Conservation (phyloP, 495 filamentous ascomycete genomes). For the Penicillium simplicissimum region DNA sequence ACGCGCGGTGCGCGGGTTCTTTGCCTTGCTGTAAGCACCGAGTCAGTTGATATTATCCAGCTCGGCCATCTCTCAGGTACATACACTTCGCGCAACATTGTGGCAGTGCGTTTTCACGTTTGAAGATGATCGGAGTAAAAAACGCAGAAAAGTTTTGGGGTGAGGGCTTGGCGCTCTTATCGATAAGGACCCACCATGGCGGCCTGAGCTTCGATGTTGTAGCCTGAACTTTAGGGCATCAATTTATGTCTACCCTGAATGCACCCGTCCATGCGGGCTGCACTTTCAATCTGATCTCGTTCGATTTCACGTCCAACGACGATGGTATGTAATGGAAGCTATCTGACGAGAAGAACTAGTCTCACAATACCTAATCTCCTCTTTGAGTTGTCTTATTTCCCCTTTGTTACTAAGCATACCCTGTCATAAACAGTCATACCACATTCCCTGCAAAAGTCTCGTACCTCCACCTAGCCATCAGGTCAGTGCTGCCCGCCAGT, state of each 20-base stretch:
- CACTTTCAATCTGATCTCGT: background rate
- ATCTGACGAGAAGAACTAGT: too few species aligned
- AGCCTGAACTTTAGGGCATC: background rate
- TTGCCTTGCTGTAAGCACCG: constrained; percentile 66
- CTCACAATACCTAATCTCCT: too few species aligned
- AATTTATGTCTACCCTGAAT: background rate
- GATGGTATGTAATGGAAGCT: too few species aligned
- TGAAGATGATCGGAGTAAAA: constrained; percentile 28
- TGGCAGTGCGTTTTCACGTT: constrained; percentile 18
- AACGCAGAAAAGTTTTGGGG: constrained; percentile 37
- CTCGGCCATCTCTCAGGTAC: constrained; percentile 11
- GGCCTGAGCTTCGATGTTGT: background rate
- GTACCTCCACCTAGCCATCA: too few species aligned
- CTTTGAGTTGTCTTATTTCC: too few species aligned
- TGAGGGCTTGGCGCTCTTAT: constrained; percentile 34
- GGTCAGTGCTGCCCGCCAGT: too few species aligned
- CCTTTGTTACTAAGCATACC: too few species aligned
- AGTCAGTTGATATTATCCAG: background rate
- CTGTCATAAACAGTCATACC: too few species aligned
- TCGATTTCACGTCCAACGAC: background rate
- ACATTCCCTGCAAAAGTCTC: too few species aligned
- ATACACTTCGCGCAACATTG: constrained; percentile 43
- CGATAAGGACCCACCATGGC: constrained; percentile 23
- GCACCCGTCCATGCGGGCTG: background rate
- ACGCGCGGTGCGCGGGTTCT: constrained; percentile 90